Evolutionary conservation across 2,329 filamentous ascomycete species (phyloP), one percentile per base, ranked within the genome.

Genomic region (Fusarium sp.): DNA sequence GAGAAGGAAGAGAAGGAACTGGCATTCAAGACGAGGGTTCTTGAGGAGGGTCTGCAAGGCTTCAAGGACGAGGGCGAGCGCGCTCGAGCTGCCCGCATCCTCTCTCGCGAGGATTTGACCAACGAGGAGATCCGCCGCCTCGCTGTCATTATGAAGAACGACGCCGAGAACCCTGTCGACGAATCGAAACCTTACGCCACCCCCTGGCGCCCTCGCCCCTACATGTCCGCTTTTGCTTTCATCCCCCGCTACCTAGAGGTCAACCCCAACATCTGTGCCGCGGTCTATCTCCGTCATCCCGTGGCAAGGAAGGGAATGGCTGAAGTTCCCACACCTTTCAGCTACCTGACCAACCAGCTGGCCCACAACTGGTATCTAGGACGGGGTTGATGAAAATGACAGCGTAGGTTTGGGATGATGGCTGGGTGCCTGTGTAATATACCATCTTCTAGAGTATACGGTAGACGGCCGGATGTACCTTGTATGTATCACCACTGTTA

Each of bases 221-320:
- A 86, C 77, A 96, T 99, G 91, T 83, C 86, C 47, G 88, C 93
- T 1, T 99, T 99, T 77, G 93, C 93, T 21, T 97, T 97, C 77
- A 93, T 99, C 67, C 95, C 95, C 10, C 83, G 91, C 49, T 99
- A 98, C 76, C 85, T 99, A 58, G 96, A 99, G 79, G 95, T 99
- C 69, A 97, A 98, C 81, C 95, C 96, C 76, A 96, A 93, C 72
- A 90, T 98, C 70, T 99, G 95, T 77, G 89, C 93, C 1, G 95
- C 95, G 10, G 93, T 99, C 36, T 99, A 99, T 76, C 79, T 99
- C 61, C 85, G 95, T 54, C 94, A 99, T 79, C 95, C 95, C 0
- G 94, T 98, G 38, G 95, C 92, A 23, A 84, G 93, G 58, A 89
- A 89, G 3, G 93, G 93, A 10, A 71, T 86, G 65, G 88, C 90